Evolutionary conservation across 768 basidiomycete species (phyloP).

Genomic region (Pholiota conissans): DNA sequence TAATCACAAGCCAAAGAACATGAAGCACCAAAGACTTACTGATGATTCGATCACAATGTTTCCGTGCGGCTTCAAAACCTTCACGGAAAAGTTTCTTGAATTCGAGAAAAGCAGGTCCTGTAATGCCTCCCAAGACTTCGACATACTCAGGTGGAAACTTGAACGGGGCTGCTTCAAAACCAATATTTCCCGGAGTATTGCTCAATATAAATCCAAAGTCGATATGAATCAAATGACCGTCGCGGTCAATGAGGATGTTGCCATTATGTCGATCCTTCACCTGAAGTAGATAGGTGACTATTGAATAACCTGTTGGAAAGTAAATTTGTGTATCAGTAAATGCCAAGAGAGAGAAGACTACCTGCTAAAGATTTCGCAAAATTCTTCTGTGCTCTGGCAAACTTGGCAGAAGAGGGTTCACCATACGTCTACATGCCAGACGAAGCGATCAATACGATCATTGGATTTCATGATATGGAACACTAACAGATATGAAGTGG

Average conservation of each 20-base stretch:
- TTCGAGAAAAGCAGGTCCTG: slow-evolving; percentile 73
- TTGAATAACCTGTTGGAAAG: slow-evolving; percentile 70
- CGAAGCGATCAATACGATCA: neutral
- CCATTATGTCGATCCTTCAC: slow-evolving; percentile 99
- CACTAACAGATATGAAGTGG: slow-evolving; percentile 82
- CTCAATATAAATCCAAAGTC: slow-evolving; percentile 99
- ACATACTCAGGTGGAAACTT: slow-evolving; percentile 94
- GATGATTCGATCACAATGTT: slow-evolving; percentile 95
- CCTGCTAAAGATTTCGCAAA: slow-evolving; percentile 92
- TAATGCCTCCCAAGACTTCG: slow-evolving; percentile 89
- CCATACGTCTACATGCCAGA: slow-evolving; percentile 73
- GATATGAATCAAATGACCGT: slow-evolving; percentile 94
- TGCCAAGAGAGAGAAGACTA: slow-evolving; percentile 22
- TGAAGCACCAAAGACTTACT: slow-evolving; percentile 64
- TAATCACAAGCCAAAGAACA: neutral
- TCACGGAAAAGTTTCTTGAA: slow-evolving; percentile 89
- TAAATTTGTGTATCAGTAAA: neutral
- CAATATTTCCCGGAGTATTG: slow-evolving; percentile 96
- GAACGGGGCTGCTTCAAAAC: slow-evolving; percentile 99
- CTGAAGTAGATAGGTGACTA: slow-evolving; percentile 95
- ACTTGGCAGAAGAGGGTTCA: slow-evolving; percentile 83
- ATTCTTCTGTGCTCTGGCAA: slow-evolving; percentile 86
- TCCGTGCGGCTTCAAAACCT: slow-evolving; percentile 91
- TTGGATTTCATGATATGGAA: neutral
- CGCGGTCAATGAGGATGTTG: slow-evolving; percentile 93